phyloP scores from a whole-genome alignment of 73 alveolate genomes.

The Breviolum minutum region DNA sequence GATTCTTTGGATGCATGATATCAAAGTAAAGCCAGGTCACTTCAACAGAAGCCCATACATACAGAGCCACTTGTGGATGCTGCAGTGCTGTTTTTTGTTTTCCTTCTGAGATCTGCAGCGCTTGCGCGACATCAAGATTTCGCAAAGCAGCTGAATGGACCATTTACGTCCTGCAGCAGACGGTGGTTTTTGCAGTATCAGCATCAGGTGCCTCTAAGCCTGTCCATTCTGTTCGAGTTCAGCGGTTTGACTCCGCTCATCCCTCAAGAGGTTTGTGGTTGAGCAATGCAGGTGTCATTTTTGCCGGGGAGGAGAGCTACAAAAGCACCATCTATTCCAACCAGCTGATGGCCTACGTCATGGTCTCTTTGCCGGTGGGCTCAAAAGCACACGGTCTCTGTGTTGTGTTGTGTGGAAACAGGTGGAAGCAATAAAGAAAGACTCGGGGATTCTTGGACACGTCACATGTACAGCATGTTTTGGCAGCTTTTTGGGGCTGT shows the following conservation, averaged over 20 bases:
- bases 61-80: no score
- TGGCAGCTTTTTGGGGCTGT: no score
- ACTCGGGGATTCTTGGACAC: no score
- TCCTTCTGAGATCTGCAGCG: background rate
- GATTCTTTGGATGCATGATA: no score
- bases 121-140: background rate
- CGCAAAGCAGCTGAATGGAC: background rate
- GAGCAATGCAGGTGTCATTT: background rate
- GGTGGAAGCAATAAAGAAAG: no score
- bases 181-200: constrained; percentile 55
- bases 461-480: no score
- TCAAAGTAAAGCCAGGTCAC: no score
- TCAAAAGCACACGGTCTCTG: background rate
- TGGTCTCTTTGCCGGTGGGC: constrained; percentile 52
- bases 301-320: constrained; percentile 31
- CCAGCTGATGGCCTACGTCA: constrained; percentile 75
- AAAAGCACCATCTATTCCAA: constrained; percentile 70
- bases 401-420: no score
- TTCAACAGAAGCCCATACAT: no score
- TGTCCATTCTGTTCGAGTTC: no score
- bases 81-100: no score
- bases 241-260: no score
- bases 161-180: constrained; percentile 2
- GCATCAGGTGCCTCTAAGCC: constrained; percentile 30
- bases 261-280: background rate